phyloP scores from a whole-genome alignment of 441 rosid genomes.

The Jatropha podagrica region DNA sequence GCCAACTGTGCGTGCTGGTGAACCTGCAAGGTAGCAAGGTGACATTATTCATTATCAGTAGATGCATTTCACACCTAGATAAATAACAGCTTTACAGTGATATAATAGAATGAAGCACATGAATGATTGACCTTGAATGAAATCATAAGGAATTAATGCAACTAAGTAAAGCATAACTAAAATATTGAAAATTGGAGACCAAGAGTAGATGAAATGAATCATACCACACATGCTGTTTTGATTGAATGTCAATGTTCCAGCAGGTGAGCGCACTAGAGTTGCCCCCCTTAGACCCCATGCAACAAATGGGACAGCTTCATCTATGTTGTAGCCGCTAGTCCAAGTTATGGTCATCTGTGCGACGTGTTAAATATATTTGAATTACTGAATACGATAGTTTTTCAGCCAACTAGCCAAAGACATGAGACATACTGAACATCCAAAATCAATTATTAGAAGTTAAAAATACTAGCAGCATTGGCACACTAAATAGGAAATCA shows the following conservation, averaged over 20 bases:
- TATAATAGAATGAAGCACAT: not conserved
- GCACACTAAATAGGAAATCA: not conserved
- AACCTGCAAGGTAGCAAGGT: slow-evolving; percentile 43
- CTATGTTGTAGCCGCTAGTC: slow-evolving; percentile 87
- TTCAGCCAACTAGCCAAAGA: not conserved
- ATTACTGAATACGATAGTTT: not conserved
- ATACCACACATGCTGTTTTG: slow-evolving; percentile 92
- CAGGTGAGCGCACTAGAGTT: slow-evolving; percentile 52
- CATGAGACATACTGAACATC: not conserved
- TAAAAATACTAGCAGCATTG: not conserved
- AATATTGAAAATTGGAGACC: not conserved
- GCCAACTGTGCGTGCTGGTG: slow-evolving; percentile 86
- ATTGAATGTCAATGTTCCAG: slow-evolving; percentile 76
- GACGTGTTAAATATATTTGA: slow-evolving; percentile 24
- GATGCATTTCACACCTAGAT: not conserved
- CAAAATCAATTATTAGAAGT: not conserved
- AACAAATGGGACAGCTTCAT: slow-evolving; percentile 77
- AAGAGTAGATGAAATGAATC: slow-evolving; percentile 16
- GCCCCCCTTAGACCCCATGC: slow-evolving; percentile 66
- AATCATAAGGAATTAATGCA: not conserved
- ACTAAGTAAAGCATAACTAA: not conserved
- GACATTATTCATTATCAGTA: not conserved
- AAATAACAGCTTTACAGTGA: not conserved
- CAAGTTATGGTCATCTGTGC: slow-evolving; percentile 88
- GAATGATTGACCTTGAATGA: not conserved